phyloP scores from a whole-genome alignment of 495 filamentous ascomycete species.

The Aspergillus coremiiformis region DNA sequence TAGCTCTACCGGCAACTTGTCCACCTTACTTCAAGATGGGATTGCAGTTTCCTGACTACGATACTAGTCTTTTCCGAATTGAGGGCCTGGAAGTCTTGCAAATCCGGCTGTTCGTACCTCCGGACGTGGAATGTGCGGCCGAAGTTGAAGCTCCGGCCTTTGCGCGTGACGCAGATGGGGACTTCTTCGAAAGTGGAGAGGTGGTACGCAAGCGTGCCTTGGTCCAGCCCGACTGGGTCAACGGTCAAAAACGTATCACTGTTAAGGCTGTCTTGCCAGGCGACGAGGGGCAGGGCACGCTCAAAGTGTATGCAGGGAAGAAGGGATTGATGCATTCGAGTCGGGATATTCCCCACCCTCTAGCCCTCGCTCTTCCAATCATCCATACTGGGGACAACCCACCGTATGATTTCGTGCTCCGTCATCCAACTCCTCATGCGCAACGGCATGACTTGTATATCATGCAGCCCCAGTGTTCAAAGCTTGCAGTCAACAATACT shows the following conservation, averaged over 20 bases:
- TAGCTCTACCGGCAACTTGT: slow-evolving; percentile 77
- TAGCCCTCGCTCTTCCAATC: slow-evolving; percentile 87
- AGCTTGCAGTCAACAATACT: slow-evolving; percentile 86
- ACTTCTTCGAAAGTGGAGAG: slow-evolving; percentile 89
- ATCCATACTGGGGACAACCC: slow-evolving; percentile 87
- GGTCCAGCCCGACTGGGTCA: slow-evolving; percentile 85
- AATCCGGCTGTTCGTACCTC: slow-evolving; percentile 74
- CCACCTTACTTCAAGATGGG: slow-evolving; percentile 81
- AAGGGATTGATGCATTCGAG: slow-evolving; percentile 92
- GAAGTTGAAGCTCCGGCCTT: slow-evolving; percentile 81
- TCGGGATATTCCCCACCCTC: slow-evolving; percentile 84
- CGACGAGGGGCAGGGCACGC: slow-evolving; percentile 78
- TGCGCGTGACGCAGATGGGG: slow-evolving; percentile 76
- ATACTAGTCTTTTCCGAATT: slow-evolving; percentile 77
- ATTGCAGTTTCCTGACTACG: slow-evolving; percentile 75
- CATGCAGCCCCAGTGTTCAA: slow-evolving; percentile 83
- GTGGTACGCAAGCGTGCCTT: slow-evolving; percentile 76
- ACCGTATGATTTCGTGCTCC: slow-evolving; percentile 82
- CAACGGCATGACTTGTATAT: slow-evolving; percentile 96
- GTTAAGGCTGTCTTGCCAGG: slow-evolving; percentile 86
- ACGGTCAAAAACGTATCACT: slow-evolving; percentile 79
- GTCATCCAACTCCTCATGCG: slow-evolving; percentile 94
- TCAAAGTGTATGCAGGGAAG: slow-evolving; percentile 92
- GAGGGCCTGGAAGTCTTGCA: slow-evolving; percentile 92
- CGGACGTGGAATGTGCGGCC: slow-evolving; percentile 89